Base-by-base conservation (phyloP, 2,329 filamentous ascomycete genomes). In the Drechslerella dactyloides region DNA sequence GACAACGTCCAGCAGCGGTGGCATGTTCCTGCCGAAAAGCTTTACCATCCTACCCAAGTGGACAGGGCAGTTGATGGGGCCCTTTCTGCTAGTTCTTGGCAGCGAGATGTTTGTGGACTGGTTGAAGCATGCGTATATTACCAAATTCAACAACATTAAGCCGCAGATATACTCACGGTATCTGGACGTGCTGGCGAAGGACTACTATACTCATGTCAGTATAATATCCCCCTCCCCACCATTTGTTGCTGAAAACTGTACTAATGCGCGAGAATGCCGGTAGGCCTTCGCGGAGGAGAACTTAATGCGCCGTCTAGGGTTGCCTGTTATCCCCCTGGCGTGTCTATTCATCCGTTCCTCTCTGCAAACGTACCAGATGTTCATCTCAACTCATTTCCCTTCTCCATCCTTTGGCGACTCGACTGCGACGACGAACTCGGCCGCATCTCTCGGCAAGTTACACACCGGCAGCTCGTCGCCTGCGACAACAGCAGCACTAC, bases 351-450 rank as follows among this genome's bases (percentile, higher is more conserved):
- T 99, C 79, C 88, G 96, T 48, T 91, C 96, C 52, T 93, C 91
- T 0, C 85, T 97, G 48, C 94, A 99, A 79, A 97, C 93, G 5
- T 99, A 97, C 80, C 90, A 97, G 80, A 97, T 97, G 93, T 96
- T 97, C 78, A 85, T 97, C 13, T 90, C 93, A 2, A 93, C 91
- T 0, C 89, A 96, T 76, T 84, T 97, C 35, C 89, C 91, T 0
- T 85, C 89, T 7, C 90, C 91, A 0, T 83, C 91, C 0, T 82
- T 85, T 24, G 82, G 87, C 24, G 87, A 87, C 2, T 82, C 86
- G 27, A 85, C 89, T 53, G 21, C 53, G 6, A 59, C 53, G 2
- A 37, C 33, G 5, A 24, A 42, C 11, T 37, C 54, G 2, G 59
- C 58, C 24, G 88, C 89, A 48, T 17, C 37, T 17, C 89, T 4